phyloP scores from a whole-genome alignment of 2,329 filamentous ascomycete genomes.

The Epicoccum nigrum region DNA sequence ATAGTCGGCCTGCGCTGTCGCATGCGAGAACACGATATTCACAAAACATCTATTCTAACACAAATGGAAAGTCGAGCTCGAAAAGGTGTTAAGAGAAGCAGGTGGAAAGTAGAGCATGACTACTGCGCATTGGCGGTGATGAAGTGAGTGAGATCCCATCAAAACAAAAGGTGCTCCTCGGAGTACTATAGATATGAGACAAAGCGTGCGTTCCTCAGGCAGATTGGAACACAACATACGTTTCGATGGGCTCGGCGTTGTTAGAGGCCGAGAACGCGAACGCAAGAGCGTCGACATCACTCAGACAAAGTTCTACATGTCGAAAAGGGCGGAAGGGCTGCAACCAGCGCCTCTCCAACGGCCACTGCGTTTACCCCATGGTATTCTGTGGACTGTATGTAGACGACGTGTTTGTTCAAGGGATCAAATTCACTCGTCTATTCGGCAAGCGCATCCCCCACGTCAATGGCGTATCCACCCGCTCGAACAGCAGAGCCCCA shows the following conservation, averaged over 20 bases:
- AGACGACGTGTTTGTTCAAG: too few species aligned
- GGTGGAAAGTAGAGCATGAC: too few species aligned
- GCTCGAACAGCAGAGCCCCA: neutral
- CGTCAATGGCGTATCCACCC: conserved; percentile 3
- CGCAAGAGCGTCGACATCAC: neutral
- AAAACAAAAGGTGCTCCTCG: neutral
- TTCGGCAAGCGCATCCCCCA: conserved; percentile 4
- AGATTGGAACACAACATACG: neutral
- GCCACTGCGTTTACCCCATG: neutral
- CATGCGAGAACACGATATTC: too few species aligned
- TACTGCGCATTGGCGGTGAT: neutral
- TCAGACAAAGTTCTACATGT: neutral
- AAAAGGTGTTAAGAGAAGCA: too few species aligned
- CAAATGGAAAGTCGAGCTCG: too few species aligned
- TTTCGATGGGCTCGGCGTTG: conserved; percentile 11
- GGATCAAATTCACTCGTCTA: neutral
- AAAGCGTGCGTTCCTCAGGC: neutral
- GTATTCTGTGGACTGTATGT: too few species aligned
- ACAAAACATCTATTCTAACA: too few species aligned
- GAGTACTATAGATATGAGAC: neutral
- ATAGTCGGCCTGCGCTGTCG: too few species aligned
- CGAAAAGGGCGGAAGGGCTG: neutral
- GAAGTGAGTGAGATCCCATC: neutral
- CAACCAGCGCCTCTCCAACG: neutral
- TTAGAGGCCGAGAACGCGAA: conserved; percentile 1